phyloP scores from a whole-genome alignment of 352 stramenopile species.

The Phytophthora pistaciae region DNA sequence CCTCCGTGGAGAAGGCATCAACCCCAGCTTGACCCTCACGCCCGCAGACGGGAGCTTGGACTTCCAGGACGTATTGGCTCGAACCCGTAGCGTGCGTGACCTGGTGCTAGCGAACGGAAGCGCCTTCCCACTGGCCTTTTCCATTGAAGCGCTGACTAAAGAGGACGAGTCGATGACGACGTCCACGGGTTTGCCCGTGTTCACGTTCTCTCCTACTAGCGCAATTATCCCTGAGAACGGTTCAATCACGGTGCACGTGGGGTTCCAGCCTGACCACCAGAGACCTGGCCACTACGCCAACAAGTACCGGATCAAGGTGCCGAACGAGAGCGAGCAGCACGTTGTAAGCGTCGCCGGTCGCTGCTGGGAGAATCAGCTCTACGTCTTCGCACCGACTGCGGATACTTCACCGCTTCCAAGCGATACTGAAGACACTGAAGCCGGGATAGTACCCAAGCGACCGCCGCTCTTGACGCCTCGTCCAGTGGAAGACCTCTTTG shows the following conservation, averaged over 20 bases:
- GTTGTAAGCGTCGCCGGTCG: conserved; percentile 59
- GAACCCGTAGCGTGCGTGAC: conserved; percentile 53
- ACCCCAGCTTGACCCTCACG: conserved; percentile 72
- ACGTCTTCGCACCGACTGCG: conserved; percentile 54
- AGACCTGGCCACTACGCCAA: conserved; percentile 64
- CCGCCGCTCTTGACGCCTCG: conserved; percentile 22
- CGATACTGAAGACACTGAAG: background rate
- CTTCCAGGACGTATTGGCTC: conserved; percentile 75
- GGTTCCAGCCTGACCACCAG: conserved; percentile 74
- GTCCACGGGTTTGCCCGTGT: conserved; percentile 50
- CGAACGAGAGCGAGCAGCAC: conserved; percentile 79
- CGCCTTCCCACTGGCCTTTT: conserved; percentile 70
- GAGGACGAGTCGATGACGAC: conserved; percentile 4
- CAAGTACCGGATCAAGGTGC: conserved; percentile 70
- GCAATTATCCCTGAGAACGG: conserved; percentile 68
- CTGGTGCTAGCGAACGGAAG: conserved; percentile 71
- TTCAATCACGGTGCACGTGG: conserved; percentile 60
- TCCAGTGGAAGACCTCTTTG: conserved; percentile 75
- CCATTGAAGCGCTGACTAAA: conserved; percentile 36
- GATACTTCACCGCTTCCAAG: background rate
- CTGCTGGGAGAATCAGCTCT: conserved; percentile 86
- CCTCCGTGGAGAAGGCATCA: conserved; percentile 78
- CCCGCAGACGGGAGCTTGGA: conserved; percentile 69
- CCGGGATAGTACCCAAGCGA: conserved; percentile 5
- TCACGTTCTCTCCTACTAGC: conserved; percentile 72